These are phyloP conservation scores for Brassica cretica DNA, from an alignment of 345 rosid species.

Conservation along the genomic window DNA sequence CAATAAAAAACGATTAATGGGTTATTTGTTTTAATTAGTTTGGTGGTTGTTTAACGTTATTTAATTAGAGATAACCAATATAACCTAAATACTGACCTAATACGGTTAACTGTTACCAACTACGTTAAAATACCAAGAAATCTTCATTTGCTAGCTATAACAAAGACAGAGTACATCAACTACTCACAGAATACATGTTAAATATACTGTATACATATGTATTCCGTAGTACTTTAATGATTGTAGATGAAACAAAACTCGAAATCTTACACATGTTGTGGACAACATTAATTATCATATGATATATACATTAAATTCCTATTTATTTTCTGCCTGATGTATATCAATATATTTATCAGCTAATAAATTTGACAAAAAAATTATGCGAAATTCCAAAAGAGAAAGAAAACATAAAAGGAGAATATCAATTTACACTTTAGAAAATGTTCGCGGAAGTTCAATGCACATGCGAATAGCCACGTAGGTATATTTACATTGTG, in stretches of 20 bases:
- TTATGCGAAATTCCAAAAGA: slow-evolving; percentile 5
- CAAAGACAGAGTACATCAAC: slow-evolving; percentile 34
- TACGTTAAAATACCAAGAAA: slow-evolving; percentile 22
- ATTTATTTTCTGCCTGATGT: slow-evolving; percentile 10
- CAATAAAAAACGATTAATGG: background rate
- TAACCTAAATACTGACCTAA: slow-evolving; percentile 32
- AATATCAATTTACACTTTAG: background rate
- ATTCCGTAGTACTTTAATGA: background rate
- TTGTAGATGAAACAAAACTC: background rate
- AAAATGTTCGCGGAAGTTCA: slow-evolving; percentile 28
- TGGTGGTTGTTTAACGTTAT: slow-evolving; percentile 16
- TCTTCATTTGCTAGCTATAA: slow-evolving; percentile 26
- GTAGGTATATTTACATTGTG: slow-evolving; percentile 26
- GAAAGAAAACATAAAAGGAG: background rate
- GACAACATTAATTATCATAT: slow-evolving; percentile 26
- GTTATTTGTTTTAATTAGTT: background rate
- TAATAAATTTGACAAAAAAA: background rate
- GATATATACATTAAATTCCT: background rate
- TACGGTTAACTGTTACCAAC: slow-evolving; percentile 40
- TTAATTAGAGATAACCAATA: slow-evolving; percentile 1
- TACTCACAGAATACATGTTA: slow-evolving; percentile 14
- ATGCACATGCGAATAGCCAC: slow-evolving; percentile 36
- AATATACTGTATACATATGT: background rate
- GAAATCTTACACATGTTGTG: slow-evolving; percentile 21
- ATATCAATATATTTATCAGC: slow-evolving; percentile 16